Conservation (phyloP, 345 rosid genomes). For the Eutrema heterophyllum region DNA sequence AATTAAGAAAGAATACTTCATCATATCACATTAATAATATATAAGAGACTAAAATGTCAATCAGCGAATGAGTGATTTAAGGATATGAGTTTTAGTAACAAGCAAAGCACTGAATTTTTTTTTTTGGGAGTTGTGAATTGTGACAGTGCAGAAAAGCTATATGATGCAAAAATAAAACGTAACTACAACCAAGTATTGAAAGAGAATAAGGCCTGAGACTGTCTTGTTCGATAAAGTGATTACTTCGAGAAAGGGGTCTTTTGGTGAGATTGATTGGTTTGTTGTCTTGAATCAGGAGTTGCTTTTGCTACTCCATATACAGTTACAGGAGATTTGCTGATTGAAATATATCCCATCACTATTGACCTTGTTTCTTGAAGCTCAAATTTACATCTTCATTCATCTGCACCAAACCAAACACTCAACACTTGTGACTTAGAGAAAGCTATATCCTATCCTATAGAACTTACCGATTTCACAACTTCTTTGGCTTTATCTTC, state of each 20-base stretch:
- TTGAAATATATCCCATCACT: not conserved
- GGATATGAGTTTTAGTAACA: not conserved
- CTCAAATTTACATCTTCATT: constrained; percentile 48
- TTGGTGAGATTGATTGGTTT: not conserved
- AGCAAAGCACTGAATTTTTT: not conserved
- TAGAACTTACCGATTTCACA: constrained; percentile 49
- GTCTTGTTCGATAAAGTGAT: not conserved
- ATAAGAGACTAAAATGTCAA: not conserved
- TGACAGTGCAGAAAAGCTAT: not conserved
- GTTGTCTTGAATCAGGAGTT: constrained; percentile 13
- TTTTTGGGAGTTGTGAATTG: not conserved
- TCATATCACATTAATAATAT: not conserved
- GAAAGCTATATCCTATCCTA: not conserved
- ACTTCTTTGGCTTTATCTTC: constrained; percentile 84
- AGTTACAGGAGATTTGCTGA: constrained; percentile 18
- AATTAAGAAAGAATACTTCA: not conserved
- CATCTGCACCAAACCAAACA: constrained; percentile 44
- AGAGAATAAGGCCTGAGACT: not conserved
- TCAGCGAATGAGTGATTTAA: not conserved
- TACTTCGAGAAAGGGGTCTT: not conserved
- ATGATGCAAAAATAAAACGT: not conserved
- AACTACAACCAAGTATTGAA: not conserved
- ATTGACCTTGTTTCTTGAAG: constrained; percentile 36
- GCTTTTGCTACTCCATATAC: constrained; percentile 18
- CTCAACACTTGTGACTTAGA: not conserved